Evolutionary conservation across 768 basidiomycete genomes (phyloP).

Genomic region (Suillus variegatus): DNA sequence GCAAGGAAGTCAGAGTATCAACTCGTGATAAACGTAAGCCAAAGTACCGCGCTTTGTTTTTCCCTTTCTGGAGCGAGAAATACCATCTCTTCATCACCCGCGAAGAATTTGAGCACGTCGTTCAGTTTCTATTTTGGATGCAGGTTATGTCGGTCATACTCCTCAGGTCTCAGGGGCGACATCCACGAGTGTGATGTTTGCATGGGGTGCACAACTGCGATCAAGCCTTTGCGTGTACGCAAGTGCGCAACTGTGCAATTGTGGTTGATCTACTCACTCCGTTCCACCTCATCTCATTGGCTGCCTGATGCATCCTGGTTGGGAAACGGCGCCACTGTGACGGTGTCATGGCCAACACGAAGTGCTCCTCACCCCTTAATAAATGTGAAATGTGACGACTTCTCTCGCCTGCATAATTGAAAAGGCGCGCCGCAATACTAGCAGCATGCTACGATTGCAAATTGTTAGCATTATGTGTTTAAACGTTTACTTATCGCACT

Average conservation of each 20-base stretch:
- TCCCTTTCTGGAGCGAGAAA: not conserved
- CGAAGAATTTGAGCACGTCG: not conserved
- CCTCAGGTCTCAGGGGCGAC: not conserved
- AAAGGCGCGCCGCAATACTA: not conserved
- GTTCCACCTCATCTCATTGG: not conserved
- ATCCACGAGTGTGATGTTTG: not conserved
- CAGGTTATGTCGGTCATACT: not conserved
- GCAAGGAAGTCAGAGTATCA: not conserved
- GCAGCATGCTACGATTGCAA: not conserved
- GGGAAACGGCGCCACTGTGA: not conserved
- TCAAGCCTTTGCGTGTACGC: not conserved
- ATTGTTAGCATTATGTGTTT: not conserved
- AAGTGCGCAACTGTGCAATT: not conserved
- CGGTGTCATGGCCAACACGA: constrained; percentile 4
- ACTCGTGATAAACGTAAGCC: not conserved
- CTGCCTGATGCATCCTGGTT: not conserved
- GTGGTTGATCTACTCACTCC: not conserved
- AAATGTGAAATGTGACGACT: not conserved
- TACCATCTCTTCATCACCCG: not conserved
- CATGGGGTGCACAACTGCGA: not conserved
- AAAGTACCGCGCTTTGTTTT: not conserved
- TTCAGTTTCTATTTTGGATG: not conserved
- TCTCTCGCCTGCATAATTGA: constrained; percentile 2
- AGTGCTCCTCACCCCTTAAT: not conserved
- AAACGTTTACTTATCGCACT: not conserved